Percentiles rank a stretch among this genome's conserved stretches.
These are phyloP conservation scores for Arthromyces matolae DNA, from an alignment of 768 basidiomycete genomes.

Conservation along the genomic window DNA sequence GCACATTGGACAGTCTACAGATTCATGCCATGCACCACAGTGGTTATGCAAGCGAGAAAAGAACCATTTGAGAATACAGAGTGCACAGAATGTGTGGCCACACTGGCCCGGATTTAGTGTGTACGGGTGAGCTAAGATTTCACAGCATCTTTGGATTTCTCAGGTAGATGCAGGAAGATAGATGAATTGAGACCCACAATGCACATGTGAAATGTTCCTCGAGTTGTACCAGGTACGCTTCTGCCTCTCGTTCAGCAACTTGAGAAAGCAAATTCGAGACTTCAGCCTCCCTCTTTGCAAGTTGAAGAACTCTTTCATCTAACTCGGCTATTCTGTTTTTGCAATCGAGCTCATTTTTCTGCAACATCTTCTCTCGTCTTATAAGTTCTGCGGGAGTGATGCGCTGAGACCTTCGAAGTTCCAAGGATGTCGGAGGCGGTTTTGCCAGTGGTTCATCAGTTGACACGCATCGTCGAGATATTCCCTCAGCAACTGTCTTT, in stretches of 20 bases:
- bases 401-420: slow-evolving; percentile 35
- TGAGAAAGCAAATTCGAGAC: slow-evolving; percentile 37
- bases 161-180: slow-evolving; percentile 4
- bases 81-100: slow-evolving; percentile 66
- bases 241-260: slow-evolving; percentile 38
- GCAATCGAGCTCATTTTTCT: slow-evolving; percentile 38
- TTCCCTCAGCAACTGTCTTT: slow-evolving; percentile 5
- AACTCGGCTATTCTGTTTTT: slow-evolving; percentile 33
- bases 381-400: slow-evolving; percentile 38
- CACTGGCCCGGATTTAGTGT: slow-evolving; percentile 50
- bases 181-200: slow-evolving; percentile 39
- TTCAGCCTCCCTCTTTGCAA: slow-evolving; percentile 41
- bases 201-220: slow-evolving; percentile 66
- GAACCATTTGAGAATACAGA: slow-evolving; percentile 66
- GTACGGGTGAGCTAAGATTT: slow-evolving; percentile 62
- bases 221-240: slow-evolving; percentile 44
- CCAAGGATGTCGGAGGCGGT: slow-evolving; percentile 16
- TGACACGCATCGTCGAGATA: neutral
- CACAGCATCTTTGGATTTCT: slow-evolving; percentile 53
- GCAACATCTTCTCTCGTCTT: slow-evolving; percentile 32
- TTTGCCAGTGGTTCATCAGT: slow-evolving; percentile 13
- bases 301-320: slow-evolving; percentile 35
- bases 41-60: slow-evolving; percentile 61
- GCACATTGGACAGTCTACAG: slow-evolving; percentile 66
- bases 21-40: slow-evolving; percentile 66